Evolutionary conservation across 2,329 filamentous ascomycete species (phyloP).

Genomic region (Fusarium nematophilum): DNA sequence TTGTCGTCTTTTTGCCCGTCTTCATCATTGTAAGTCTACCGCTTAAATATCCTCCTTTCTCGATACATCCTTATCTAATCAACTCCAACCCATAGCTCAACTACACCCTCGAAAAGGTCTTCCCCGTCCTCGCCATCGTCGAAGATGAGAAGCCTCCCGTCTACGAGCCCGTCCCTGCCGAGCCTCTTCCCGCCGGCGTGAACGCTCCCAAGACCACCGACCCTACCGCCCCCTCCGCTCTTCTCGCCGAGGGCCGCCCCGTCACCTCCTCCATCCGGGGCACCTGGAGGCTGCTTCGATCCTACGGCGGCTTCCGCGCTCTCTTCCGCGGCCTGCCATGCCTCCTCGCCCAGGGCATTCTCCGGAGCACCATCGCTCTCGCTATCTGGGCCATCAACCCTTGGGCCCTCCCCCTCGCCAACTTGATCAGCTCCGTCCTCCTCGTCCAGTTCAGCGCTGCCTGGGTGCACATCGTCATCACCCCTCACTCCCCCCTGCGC

Average conservation of each 20-base stretch:
- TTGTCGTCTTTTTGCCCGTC: constrained; percentile 59
- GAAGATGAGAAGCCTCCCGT: constrained; percentile 67
- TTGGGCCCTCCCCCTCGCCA: constrained; percentile 54
- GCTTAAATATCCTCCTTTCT: not conserved
- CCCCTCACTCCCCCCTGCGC: constrained; percentile 69
- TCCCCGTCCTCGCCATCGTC: constrained; percentile 66
- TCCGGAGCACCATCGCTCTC: constrained; percentile 55
- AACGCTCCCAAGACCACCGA: constrained; percentile 48
- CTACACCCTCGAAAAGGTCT: constrained; percentile 64
- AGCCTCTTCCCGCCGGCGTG: constrained; percentile 53
- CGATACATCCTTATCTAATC: not conserved
- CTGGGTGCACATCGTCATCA: constrained; percentile 90
- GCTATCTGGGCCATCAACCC: constrained; percentile 58
- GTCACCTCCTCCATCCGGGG: constrained; percentile 64
- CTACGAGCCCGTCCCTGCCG: constrained; percentile 63
- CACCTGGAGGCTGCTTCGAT: constrained; percentile 66
- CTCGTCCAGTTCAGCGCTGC: constrained; percentile 77
- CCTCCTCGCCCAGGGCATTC: constrained; percentile 53
- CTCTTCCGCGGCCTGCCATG: constrained; percentile 76
- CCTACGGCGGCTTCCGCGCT: constrained; percentile 71
- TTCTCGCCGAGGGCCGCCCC: constrained; percentile 24
- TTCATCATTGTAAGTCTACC: constrained; percentile 54
- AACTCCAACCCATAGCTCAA: constrained; percentile 49
- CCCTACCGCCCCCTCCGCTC: constrained; percentile 40
- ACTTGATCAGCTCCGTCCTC: constrained; percentile 62